Conservation (phyloP, 2,329 filamentous ascomycete species). For the Sporothrix euskadiensis region DNA sequence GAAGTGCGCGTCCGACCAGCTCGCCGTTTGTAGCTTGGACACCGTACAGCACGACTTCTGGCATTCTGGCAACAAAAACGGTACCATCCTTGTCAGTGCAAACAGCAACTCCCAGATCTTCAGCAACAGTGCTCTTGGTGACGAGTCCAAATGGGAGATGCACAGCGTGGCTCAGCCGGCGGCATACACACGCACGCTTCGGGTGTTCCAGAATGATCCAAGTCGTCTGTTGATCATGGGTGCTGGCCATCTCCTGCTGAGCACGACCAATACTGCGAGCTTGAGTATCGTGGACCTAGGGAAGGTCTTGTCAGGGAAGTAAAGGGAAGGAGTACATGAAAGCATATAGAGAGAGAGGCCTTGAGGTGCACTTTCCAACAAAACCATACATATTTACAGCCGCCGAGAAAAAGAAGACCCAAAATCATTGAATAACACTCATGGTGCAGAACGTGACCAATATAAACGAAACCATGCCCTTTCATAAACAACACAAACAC, state of each 20-base stretch:
- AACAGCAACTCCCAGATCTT: slow-evolving; percentile 45
- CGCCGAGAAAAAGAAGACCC: background rate
- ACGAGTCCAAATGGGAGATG: slow-evolving; percentile 42
- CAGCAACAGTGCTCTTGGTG: slow-evolving; percentile 46
- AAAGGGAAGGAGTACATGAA: background rate
- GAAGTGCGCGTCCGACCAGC: slow-evolving; percentile 40
- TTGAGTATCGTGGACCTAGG: slow-evolving; percentile 40
- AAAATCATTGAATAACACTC: slow-evolving; percentile 19
- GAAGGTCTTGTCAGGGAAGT: slow-evolving; percentile 23
- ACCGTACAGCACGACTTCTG: slow-evolving; percentile 48
- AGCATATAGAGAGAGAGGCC: background rate
- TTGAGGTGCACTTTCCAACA: background rate
- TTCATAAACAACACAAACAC: background rate
- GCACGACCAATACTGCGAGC: slow-evolving; percentile 48
- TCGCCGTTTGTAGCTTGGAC: slow-evolving; percentile 50
- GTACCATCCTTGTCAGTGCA: slow-evolving; percentile 48
- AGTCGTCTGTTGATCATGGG: slow-evolving; percentile 48
- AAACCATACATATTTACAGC: background rate
- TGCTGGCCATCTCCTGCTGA: slow-evolving; percentile 49
- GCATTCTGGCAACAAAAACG: slow-evolving; percentile 47
- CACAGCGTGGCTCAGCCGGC: slow-evolving; percentile 41
- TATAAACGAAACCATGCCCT: background rate
- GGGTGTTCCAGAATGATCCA: slow-evolving; percentile 41
- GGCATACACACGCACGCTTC: slow-evolving; percentile 44
- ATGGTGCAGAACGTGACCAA: background rate